Evolutionary conservation across 2,329 filamentous ascomycete genomes (phyloP).

Genomic region (Orbilia brochopaga): DNA sequence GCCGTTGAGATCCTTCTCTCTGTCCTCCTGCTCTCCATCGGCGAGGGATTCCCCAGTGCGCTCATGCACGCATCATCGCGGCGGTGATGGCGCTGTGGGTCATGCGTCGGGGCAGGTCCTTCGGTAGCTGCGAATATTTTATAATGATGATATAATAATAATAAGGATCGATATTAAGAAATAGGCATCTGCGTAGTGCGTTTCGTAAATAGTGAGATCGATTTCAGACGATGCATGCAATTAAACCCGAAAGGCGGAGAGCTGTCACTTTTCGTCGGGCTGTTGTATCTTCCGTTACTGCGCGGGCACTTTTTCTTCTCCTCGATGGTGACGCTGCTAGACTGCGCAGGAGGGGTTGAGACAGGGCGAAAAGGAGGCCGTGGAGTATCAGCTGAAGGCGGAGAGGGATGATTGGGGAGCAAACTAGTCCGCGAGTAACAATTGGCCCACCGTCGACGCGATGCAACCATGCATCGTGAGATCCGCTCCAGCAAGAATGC

Average conservation of each 20-base stretch:
- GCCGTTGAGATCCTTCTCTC: constrained; percentile 46
- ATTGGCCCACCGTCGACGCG: constrained; percentile 36
- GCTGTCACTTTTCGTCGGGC: constrained; percentile 7
- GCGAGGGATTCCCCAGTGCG: constrained; percentile 17
- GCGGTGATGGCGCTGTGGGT: constrained; percentile 10
- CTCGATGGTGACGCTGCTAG: neutral
- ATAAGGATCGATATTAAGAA: constrained; percentile 12
- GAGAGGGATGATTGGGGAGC: constrained; percentile 34
- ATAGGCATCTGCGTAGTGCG: constrained; percentile 30
- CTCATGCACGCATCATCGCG: constrained; percentile 32
- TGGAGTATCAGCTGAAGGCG: constrained; percentile 28
- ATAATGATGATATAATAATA: constrained; percentile 4
- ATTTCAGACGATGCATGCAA: constrained; percentile 8
- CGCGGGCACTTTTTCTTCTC: neutral
- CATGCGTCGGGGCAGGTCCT: constrained; percentile 11
- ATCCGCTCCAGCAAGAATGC: constrained; percentile 46
- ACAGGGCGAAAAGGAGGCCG: neutral
- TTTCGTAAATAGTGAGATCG: constrained; percentile 25
- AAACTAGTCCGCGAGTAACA: constrained; percentile 30
- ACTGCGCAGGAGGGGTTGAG: neutral
- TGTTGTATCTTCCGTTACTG: neutral
- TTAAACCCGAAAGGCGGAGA: constrained; percentile 24
- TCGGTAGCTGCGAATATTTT: constrained; percentile 9
- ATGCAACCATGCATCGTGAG: constrained; percentile 42
- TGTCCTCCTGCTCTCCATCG: constrained; percentile 42